Evolutionary conservation across 768 basidiomycete species (phyloP).

Genomic region (Stropharia rugosoannulata): DNA sequence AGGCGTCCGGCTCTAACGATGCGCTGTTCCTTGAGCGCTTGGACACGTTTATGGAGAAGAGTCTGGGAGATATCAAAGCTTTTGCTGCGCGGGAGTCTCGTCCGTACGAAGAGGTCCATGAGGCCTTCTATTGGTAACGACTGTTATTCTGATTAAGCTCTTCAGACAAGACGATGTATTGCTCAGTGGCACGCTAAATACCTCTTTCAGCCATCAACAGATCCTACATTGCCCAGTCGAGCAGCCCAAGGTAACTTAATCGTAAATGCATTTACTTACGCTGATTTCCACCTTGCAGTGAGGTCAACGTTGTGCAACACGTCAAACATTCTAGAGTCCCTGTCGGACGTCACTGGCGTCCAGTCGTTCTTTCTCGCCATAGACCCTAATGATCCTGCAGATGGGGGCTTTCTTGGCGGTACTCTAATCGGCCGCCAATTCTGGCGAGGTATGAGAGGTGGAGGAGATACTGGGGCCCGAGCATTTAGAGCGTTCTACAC

Average conservation of each 20-base stretch:
- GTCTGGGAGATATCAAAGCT: conserved; percentile 51
- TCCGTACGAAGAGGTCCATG: conserved; percentile 58
- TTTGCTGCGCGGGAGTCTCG: conserved; percentile 61
- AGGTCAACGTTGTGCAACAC: conserved; percentile 44
- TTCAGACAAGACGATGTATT: conserved; percentile 47
- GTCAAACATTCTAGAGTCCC: conserved; percentile 54
- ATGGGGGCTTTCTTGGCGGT: conserved; percentile 64
- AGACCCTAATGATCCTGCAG: conserved; percentile 44
- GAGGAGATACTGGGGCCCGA: conserved; percentile 56
- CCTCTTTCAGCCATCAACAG: conserved; percentile 40
- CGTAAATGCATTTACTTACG: background rate
- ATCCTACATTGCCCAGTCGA: conserved; percentile 1
- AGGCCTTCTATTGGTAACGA: conserved; percentile 17
- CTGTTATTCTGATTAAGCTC: conserved; percentile 24
- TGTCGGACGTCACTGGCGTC: conserved; percentile 46
- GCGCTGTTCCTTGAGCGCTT: conserved; percentile 63
- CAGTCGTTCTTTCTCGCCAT: conserved; percentile 66
- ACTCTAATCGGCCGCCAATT: conserved; percentile 61
- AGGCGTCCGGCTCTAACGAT: conserved; percentile 30
- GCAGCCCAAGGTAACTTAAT: conserved; percentile 6
- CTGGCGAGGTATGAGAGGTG: conserved; percentile 59
- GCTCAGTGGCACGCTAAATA: conserved; percentile 65
- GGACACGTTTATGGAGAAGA: conserved; percentile 62
- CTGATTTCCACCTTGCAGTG: conserved; percentile 31
- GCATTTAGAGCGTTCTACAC: conserved; percentile 50